Evolutionary conservation across 805 yeast species (phyloP).

Genomic region (Wickerhamomyces chaumierensis): DNA sequence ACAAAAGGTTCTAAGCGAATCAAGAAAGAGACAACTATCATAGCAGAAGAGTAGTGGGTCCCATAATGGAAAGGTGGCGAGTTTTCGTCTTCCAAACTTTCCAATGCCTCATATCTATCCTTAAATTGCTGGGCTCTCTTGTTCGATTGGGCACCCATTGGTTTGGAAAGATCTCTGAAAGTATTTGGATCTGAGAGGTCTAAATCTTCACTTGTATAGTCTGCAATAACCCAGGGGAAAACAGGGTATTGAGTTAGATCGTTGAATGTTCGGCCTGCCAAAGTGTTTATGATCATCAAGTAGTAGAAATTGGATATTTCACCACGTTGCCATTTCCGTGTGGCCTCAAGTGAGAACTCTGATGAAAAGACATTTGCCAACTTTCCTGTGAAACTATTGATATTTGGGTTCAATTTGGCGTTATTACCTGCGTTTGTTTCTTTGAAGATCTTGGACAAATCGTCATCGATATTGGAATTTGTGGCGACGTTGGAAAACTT

Average conservation of each 20-base stretch:
- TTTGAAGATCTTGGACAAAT: slow-evolving; percentile 41
- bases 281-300: slow-evolving; percentile 64
- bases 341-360: slow-evolving; percentile 32
- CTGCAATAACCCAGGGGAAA: slow-evolving; percentile 86
- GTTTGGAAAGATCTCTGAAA: slow-evolving; percentile 70
- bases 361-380: slow-evolving; percentile 34
- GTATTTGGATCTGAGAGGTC: slow-evolving; percentile 51
- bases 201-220: slow-evolving; percentile 60
- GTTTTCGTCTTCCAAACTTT: slow-evolving; percentile 42
- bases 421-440: slow-evolving; percentile 28
- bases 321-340: slow-evolving; percentile 67
- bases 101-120: slow-evolving; percentile 64
- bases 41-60: slow-evolving; percentile 87
- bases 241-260: slow-evolving; percentile 87
- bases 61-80: slow-evolving; percentile 86
- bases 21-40: slow-evolving; percentile 78
- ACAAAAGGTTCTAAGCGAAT: slow-evolving; percentile 75
- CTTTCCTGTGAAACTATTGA: slow-evolving; percentile 27
- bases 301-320: slow-evolving; percentile 77
- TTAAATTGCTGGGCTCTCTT: slow-evolving; percentile 50
- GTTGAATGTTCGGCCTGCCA: slow-evolving; percentile 84
- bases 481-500: slow-evolving; percentile 38
- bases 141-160: slow-evolving; percentile 80
- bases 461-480: slow-evolving; percentile 39
- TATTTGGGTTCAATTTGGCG: slow-evolving; percentile 15